phyloP scores from a whole-genome alignment of 2,329 filamentous ascomycete species.

The Calonectria honghensis region DNA sequence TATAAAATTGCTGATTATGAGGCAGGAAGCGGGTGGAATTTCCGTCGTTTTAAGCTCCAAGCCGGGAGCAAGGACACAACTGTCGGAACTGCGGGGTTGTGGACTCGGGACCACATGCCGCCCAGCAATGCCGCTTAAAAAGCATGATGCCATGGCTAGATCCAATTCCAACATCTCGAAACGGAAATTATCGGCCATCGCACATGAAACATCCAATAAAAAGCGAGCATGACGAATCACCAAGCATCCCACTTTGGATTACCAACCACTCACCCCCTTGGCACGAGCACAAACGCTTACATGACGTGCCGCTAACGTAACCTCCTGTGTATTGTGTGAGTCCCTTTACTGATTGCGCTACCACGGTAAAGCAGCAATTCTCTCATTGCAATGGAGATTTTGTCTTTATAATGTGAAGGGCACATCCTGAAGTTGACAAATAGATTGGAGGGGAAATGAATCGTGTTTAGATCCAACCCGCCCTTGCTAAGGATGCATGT shows the following conservation, averaged over 20 bases:
- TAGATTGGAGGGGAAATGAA: background rate
- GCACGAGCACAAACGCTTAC: too few species aligned
- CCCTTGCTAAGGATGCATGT: background rate
- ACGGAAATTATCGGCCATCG: constrained; percentile 15
- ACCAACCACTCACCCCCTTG: background rate
- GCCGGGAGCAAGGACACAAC: constrained; percentile 26
- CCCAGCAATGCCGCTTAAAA: constrained; percentile 28
- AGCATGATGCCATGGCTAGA: constrained; percentile 34
- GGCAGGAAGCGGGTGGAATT: background rate
- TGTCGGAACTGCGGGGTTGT: constrained; percentile 30
- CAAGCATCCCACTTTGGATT: constrained; percentile 19
- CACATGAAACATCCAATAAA: background rate
- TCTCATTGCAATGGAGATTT: background rate
- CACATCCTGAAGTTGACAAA: background rate
- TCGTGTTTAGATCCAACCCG: background rate
- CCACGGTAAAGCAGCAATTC: background rate
- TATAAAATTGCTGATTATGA: background rate
- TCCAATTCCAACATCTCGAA: constrained; percentile 24
- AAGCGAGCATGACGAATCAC: background rate
- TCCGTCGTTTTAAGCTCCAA: constrained; percentile 20
- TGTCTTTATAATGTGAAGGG: background rate
- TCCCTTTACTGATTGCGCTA: background rate
- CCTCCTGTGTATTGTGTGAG: background rate
- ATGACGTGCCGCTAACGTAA: background rate
- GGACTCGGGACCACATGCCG: constrained; percentile 34